Evolutionary conservation across 2,329 filamentous ascomycete species (phyloP), one percentile per base, ranked within the genome.

Genomic region (Plenodomus biglobosus): DNA sequence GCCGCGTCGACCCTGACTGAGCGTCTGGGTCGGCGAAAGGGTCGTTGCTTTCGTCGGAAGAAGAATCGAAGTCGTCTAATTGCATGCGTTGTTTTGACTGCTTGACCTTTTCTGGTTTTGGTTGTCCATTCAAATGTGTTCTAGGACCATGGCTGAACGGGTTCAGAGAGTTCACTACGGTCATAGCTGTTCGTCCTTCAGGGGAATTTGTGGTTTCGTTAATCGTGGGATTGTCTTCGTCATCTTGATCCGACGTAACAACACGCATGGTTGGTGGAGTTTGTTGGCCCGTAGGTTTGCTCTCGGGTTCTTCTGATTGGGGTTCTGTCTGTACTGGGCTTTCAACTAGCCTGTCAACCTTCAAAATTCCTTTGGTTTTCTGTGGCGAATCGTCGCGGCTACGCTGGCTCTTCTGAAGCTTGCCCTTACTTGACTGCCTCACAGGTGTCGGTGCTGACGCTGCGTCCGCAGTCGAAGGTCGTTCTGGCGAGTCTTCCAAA

Each of bases 51-150:
- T 74, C 78, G 40, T 75, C 81, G 27, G 27, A 32, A 43, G 80
- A 17, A 42, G 80, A 80, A 53, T 88, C 86, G 38, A 87, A 86
- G 55, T 88, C 86, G 61, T 90, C 87, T 11, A 90, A 76, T 45
- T 85, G 84, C 53, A 85, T 78, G 19, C 85, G 82, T 15, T 81
- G 75, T 53, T 83, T 85, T 1, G 84, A 80, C 56, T 80, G 79
- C 48, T 78, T 82, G 37, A 80, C 76, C 68, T 84, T 83, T 48
- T 79, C 75, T 16, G 80, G 80, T 61, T 79, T 82, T 2, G 76
- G 61, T 34, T 83, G 81, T 35, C 65, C 73, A 44, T 69, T 53
- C 62, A 64, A 67, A 69, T 57, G 50, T 64, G 67, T 13, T 34
- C 68, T 63, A 69, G 66, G 64, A 66, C 72, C 45, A 1, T 11